Conservation (phyloP, 73 alveolate species). For the Paramecium tetraurelia region DNA sequence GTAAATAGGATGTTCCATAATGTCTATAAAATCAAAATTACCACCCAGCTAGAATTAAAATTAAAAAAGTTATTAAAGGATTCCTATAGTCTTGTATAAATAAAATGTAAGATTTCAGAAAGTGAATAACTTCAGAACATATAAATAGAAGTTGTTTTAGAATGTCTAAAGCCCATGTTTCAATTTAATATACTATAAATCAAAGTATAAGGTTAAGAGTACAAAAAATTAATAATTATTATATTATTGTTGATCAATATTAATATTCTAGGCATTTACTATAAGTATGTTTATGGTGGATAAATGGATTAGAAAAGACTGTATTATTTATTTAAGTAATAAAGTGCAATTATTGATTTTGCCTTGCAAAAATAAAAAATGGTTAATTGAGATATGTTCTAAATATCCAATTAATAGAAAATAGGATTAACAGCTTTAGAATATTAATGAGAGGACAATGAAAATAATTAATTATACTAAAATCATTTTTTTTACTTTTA, state of each 20-base stretch:
- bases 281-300: slow-evolving; percentile 32
- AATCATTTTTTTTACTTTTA: neutral
- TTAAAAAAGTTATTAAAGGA: too few relatives aligned
- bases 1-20: slow-evolving; percentile 25
- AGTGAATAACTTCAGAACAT: neutral
- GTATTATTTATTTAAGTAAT: slow-evolving; percentile 43
- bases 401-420: slow-evolving; percentile 58
- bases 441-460: neutral
- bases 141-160: neutral
- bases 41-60: neutral
- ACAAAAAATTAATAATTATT: too few relatives aligned
- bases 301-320: slow-evolving; percentile 30
- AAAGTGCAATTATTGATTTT: slow-evolving; percentile 22
- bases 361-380: slow-evolving; percentile 59
- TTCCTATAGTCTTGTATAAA: too few relatives aligned
- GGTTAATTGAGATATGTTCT: slow-evolving; percentile 8
- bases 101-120: neutral
- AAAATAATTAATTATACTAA: neutral
- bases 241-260: too few relatives aligned
- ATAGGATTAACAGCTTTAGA: neutral
- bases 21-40: neutral
- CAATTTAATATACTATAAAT: too few relatives aligned
- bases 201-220: neutral
- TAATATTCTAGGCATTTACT: neutral
- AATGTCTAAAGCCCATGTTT: neutral